Evolutionary conservation across 129 eudicot genomes (phyloP).

Genomic region (Kitagawia praeruptora): DNA sequence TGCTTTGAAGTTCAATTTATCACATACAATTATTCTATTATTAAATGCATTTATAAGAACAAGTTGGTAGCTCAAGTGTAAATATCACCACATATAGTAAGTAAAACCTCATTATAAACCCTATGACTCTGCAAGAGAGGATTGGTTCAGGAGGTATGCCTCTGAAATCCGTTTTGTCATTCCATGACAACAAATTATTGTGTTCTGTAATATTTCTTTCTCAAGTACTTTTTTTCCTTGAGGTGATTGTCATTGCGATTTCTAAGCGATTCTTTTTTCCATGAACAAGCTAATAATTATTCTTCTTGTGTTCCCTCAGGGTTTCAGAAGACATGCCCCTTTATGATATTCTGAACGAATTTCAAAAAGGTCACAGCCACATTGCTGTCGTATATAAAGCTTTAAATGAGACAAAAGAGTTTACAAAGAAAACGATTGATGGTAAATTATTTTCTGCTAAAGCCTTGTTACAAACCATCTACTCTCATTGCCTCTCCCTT

Average conservation of each 20-base stretch:
- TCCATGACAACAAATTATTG: neutral
- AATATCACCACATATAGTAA: neutral
- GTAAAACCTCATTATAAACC: neutral
- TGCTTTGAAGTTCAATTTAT: neutral
- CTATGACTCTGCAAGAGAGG: neutral
- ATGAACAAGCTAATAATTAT: neutral
- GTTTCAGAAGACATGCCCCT: constrained; percentile 90
- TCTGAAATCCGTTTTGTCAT: neutral
- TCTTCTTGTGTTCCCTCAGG: constrained; percentile 32
- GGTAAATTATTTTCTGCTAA: constrained; percentile 22
- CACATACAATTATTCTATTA: no score
- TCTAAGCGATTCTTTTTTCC: neutral
- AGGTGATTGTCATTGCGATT: neutral
- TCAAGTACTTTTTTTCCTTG: neutral
- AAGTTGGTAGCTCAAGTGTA: neutral
- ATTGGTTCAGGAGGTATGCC: neutral
- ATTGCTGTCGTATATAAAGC: constrained; percentile 90
- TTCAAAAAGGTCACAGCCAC: constrained; percentile 99
- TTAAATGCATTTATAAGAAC: neutral
- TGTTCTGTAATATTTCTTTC: neutral
- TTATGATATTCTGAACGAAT: constrained; percentile 89
- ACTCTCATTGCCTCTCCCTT: neutral
- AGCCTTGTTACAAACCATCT: neutral
- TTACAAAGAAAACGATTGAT: constrained; percentile 30
- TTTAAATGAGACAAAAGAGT: constrained; percentile 45